Base-by-base conservation (phyloP, 306 rosid species). In the Prosopis cineraria region DNA sequence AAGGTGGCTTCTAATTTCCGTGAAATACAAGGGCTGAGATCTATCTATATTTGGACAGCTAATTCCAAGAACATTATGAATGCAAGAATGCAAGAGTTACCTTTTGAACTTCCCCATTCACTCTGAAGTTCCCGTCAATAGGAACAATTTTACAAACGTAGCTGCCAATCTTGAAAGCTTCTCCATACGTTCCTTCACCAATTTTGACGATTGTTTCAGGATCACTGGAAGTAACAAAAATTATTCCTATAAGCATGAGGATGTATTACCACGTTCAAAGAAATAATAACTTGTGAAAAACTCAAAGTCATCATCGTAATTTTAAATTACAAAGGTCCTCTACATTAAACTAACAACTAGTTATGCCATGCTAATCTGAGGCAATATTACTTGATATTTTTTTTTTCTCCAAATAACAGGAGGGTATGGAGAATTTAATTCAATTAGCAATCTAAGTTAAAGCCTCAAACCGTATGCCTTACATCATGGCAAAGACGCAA, bases 161-260 rank as follows among this genome's bases (percentile, higher is more conserved):
- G 52, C 84, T 85, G 44, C 90, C 93, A 87, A 85, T 89, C 88
- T 79, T 93, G 77, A 95, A 93, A 81, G 98, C 99, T 84, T 95
- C 98, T 78, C 98, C 98, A 74, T 62, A 93, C 34, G 99, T 95
- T 70, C 99, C 99, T 85, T 95, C 99, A 12, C 99, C 99, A 74
- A 91, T 43, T 87, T 95, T 95, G 44, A 80, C 84, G 60, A 93
- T 83, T 36, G 79, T 84, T 77, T 87, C 83, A 13, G 85, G 85
- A 34, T 81, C 85, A 77, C 98, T 93, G 89, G 56, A 63, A 76
- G 85, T 87, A 73, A 80, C 77, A 83, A 48, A 10, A 25, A 11
- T 33, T 14, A 31, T 74, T 16, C 33, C 64, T 40, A 83, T 79
- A 68, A 81, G 64, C 80, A 72, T 58, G 77, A 71, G 71, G 62